phyloP scores from a whole-genome alignment of 768 basidiomycete genomes.

The Gymnopilus dilepis region DNA sequence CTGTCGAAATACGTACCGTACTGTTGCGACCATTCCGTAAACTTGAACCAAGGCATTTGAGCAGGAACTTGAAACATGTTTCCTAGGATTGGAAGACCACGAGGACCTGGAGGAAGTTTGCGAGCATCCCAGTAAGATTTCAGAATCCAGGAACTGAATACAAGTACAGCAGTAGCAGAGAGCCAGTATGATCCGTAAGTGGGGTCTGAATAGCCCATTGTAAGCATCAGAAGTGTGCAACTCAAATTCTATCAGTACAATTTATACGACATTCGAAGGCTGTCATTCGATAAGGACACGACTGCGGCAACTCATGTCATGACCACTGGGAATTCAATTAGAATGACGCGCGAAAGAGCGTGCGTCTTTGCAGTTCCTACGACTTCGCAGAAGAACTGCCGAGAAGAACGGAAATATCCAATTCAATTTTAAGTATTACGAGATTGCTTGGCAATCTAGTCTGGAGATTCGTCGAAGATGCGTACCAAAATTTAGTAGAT shows the following conservation, averaged over 20 bases:
- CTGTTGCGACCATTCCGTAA: slow-evolving; percentile 59
- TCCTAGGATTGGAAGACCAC: slow-evolving; percentile 64
- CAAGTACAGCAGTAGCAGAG: not conserved
- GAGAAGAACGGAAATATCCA: not conserved
- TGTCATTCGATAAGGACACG: no score
- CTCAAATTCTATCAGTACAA: no score
- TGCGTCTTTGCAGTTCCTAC: no score
- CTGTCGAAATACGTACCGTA: slow-evolving; percentile 55
- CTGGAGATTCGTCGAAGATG: no score
- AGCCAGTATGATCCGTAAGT: not conserved
- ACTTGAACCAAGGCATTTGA: slow-evolving; percentile 65
- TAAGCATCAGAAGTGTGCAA: no score
- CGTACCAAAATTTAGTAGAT: no score
- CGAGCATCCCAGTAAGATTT: not conserved
- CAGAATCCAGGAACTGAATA: not conserved
- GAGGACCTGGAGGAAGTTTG: slow-evolving; percentile 67
- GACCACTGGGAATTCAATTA: no score
- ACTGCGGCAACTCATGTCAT: no score
- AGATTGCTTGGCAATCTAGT: no score
- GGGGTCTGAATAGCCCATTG: not conserved
- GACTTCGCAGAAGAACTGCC: not conserved
- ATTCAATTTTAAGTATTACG: no score
- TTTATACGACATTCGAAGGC: no score
- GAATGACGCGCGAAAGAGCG: not conserved
- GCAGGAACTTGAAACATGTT: slow-evolving; percentile 61